Evolutionary conservation across 192 early-diverging fungal species (phyloP).

Genomic region (Gigaspora rosea): DNA sequence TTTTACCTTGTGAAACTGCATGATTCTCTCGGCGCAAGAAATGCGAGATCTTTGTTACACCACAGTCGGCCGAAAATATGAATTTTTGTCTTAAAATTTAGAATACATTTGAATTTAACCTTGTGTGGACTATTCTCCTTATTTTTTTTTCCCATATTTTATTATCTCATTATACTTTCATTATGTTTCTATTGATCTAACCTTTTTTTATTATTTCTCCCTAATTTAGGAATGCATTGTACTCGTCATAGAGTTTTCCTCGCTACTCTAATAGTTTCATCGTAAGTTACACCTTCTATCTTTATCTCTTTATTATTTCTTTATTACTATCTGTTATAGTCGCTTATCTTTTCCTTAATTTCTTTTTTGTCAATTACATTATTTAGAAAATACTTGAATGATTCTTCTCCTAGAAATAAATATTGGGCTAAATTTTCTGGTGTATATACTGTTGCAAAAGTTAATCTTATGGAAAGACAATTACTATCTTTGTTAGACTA

Average conservation of each 20-base stretch:
- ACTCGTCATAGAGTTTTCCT: slow-evolving; percentile 80
- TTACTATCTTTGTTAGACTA: slow-evolving; percentile 66
- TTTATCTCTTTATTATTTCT: background rate
- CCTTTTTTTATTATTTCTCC: background rate
- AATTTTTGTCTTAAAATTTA: no score
- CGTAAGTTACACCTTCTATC: slow-evolving; percentile 30
- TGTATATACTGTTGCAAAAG: slow-evolving; percentile 70
- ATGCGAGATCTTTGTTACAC: no score
- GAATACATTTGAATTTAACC: no score
- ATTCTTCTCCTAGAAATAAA: slow-evolving; percentile 82
- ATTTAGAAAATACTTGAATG: slow-evolving; percentile 69
- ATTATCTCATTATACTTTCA: no score
- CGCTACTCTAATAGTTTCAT: slow-evolving; percentile 72
- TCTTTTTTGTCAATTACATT: background rate
- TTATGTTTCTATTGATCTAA: background rate
- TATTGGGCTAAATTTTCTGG: slow-evolving; percentile 77
- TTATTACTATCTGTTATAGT: no score
- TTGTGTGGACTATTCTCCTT: no score
- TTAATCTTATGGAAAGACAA: slow-evolving; percentile 85
- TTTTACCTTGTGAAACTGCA: no score
- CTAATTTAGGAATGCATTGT: slow-evolving; percentile 66
- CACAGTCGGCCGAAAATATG: no score
- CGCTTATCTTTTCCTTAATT: background rate
- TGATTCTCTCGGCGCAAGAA: no score
- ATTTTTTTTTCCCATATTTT: no score